phyloP scores from a whole-genome alignment of 352 stramenopile species.

The Saprolegnia parasitica region DNA sequence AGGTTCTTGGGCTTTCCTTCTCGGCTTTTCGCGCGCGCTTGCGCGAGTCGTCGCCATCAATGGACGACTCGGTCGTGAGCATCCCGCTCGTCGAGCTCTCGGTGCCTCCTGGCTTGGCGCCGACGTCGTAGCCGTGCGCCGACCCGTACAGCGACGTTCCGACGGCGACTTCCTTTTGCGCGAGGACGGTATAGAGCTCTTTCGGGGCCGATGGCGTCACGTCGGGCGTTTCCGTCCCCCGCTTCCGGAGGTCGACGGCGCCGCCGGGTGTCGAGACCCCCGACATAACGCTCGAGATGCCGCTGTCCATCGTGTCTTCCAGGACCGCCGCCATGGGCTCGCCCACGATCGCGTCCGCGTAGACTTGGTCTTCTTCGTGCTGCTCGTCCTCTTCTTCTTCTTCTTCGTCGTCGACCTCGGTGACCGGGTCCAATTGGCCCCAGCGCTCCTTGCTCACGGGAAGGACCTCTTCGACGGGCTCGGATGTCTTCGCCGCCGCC shows the following conservation, averaged over 20 bases:
- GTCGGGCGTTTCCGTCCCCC: slow-evolving; percentile 51
- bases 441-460: slow-evolving; percentile 41
- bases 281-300: slow-evolving; percentile 61
- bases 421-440: slow-evolving; percentile 63
- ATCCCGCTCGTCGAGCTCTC: slow-evolving; percentile 34
- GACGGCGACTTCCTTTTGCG: slow-evolving; percentile 72
- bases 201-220: slow-evolving; percentile 62
- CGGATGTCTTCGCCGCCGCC: slow-evolving; percentile 3
- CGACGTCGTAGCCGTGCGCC: slow-evolving; percentile 64
- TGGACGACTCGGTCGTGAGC: slow-evolving; percentile 32
- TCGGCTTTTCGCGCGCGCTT: slow-evolving; percentile 75
- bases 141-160: slow-evolving; percentile 71
- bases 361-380: slow-evolving; percentile 16
- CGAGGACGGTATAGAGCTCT: slow-evolving; percentile 73
- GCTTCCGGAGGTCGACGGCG: slow-evolving; percentile 70
- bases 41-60: slow-evolving; percentile 49
- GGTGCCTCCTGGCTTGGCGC: slow-evolving; percentile 36
- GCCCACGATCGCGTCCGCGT: slow-evolving; percentile 13
- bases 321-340: slow-evolving; percentile 52
- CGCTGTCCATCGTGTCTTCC: slow-evolving; percentile 53
- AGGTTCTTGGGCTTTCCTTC: slow-evolving; percentile 77
- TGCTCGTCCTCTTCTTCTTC: slow-evolving; percentile 34
- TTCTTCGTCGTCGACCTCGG: slow-evolving; percentile 53
- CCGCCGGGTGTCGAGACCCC: slow-evolving; percentile 57
- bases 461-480: slow-evolving; percentile 28